These are phyloP conservation scores for Sarocladium kiliense DNA, from an alignment of 2,329 filamentous ascomycete species.

Conservation along the genomic window DNA sequence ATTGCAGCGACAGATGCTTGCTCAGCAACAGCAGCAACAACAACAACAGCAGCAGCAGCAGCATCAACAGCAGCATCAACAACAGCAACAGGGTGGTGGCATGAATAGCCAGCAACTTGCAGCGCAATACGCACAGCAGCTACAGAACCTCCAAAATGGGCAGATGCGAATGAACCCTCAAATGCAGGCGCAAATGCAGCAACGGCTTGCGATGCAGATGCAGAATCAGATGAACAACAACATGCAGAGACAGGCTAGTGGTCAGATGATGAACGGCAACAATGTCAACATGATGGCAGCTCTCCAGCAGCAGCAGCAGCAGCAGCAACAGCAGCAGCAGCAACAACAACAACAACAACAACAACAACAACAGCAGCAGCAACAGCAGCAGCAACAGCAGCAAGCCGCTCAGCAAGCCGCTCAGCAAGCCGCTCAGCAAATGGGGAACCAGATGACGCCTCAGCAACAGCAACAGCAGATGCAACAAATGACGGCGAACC, in stretches of 20 bases:
- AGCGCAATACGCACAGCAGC: conserved; percentile 37
- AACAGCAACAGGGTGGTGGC: conserved; percentile 32
- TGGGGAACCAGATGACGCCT: conserved; percentile 15
- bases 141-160: conserved; percentile 35
- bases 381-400: too few species aligned
- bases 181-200: conserved; percentile 30
- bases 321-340: conserved; percentile 24
- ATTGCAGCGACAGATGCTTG: conserved; percentile 32
- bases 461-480: conserved; percentile 28
- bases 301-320: conserved; percentile 29
- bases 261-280: conserved; percentile 36
- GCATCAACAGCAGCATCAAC: conserved; percentile 26
- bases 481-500: conserved; percentile 16
- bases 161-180: conserved; percentile 28
- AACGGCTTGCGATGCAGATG: conserved; percentile 34
- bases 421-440: conserved; percentile 27
- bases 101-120: conserved; percentile 37
- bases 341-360: conserved; percentile 21
- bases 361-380: conserved; percentile 14
- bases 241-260: conserved; percentile 26
- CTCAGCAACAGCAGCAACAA: conserved; percentile 26
- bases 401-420: conserved; percentile 26
- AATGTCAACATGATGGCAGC: conserved; percentile 31
- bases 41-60: conserved; percentile 26
- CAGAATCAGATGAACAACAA: conserved; percentile 31